Evolutionary conservation across 1,284 basidiomycete species (phyloP).

Genomic region (Anthracocystis walkeri): DNA sequence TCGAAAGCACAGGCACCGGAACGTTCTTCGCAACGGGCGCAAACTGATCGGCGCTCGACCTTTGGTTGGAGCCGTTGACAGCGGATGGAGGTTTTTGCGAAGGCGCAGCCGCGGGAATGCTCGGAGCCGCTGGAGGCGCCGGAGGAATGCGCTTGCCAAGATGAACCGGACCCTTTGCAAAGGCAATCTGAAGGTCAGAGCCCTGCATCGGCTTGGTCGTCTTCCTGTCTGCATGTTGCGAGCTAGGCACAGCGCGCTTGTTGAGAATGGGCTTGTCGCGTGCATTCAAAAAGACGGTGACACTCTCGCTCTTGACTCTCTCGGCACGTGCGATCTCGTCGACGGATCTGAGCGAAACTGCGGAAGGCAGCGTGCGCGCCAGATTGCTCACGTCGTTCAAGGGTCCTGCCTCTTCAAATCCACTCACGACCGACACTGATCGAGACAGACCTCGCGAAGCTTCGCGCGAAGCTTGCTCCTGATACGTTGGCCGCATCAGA

Average conservation of each 20-base stretch:
- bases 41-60: slow-evolving; percentile 13
- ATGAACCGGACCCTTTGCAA: slow-evolving; percentile 58
- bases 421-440: slow-evolving; percentile 31
- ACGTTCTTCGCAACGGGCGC: slow-evolving; percentile 17
- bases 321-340: slow-evolving; percentile 34
- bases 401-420: slow-evolving; percentile 18
- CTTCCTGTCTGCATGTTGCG: slow-evolving; percentile 22
- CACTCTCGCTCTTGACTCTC: slow-evolving; percentile 31
- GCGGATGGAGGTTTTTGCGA: background rate
- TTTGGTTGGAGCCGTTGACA: background rate
- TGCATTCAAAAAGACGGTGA: slow-evolving; percentile 39
- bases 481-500: slow-evolving; percentile 29
- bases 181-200: slow-evolving; percentile 57
- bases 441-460: slow-evolving; percentile 22
- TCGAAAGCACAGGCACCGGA: slow-evolving; percentile 26
- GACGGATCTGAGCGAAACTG: slow-evolving; percentile 24
- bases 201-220: slow-evolving; percentile 38
- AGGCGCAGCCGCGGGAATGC: background rate
- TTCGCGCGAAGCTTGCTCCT: slow-evolving; percentile 11
- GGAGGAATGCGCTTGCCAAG: slow-evolving; percentile 38
- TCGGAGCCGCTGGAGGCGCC: slow-evolving; percentile 2
- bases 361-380: slow-evolving; percentile 32
- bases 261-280: slow-evolving; percentile 51
- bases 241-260: slow-evolving; percentile 25
- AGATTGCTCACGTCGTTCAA: slow-evolving; percentile 30